phyloP scores from a whole-genome alignment of 1,284 basidiomycete genomes.

The Ceratobasidium sp. region DNA sequence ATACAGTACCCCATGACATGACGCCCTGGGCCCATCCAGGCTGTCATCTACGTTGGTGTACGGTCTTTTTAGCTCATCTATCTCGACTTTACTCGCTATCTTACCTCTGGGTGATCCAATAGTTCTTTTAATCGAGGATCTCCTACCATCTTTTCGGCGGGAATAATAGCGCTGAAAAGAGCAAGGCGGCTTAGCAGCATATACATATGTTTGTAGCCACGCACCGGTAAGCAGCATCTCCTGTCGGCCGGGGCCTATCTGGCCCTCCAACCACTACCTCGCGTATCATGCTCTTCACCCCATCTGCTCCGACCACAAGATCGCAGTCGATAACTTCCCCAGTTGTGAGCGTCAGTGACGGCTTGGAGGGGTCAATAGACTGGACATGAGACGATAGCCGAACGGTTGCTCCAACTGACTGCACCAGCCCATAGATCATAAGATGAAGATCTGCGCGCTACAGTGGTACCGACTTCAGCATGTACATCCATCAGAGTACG shows the following conservation, averaged over 20 bases:
- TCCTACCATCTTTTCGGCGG: slow-evolving; percentile 41
- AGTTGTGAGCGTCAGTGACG: slow-evolving; percentile 59
- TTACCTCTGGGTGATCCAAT: slow-evolving; percentile 43
- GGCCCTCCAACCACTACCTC: slow-evolving; percentile 62
- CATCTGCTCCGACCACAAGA: slow-evolving; percentile 69
- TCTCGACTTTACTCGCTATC: not conserved
- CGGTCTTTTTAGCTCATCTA: not conserved
- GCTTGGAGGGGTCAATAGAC: slow-evolving; percentile 60
- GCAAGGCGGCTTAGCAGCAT: not conserved
- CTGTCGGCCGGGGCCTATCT: slow-evolving; percentile 61
- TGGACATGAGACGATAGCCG: slow-evolving; percentile 63
- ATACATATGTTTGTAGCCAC: not conserved
- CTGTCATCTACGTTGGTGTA: slow-evolving; percentile 46
- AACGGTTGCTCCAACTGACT: slow-evolving; percentile 61
- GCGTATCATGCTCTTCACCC: slow-evolving; percentile 67
- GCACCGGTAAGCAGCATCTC: slow-evolving; percentile 64
- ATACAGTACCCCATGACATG: slow-evolving; percentile 48
- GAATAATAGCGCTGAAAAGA: slow-evolving; percentile 45
- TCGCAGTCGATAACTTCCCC: slow-evolving; percentile 63
- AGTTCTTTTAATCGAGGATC: slow-evolving; percentile 46
- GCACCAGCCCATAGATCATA: slow-evolving; percentile 65
- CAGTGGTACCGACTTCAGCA: not conserved
- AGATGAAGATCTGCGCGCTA: slow-evolving; percentile 69
- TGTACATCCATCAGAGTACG: not conserved
- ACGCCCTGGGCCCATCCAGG: slow-evolving; percentile 48